Percentiles rank a stretch among this genome's conserved stretches.
Evolutionary conservation across 768 basidiomycete species (phyloP).

Genomic region (Termitomyces eurrhizus): DNA sequence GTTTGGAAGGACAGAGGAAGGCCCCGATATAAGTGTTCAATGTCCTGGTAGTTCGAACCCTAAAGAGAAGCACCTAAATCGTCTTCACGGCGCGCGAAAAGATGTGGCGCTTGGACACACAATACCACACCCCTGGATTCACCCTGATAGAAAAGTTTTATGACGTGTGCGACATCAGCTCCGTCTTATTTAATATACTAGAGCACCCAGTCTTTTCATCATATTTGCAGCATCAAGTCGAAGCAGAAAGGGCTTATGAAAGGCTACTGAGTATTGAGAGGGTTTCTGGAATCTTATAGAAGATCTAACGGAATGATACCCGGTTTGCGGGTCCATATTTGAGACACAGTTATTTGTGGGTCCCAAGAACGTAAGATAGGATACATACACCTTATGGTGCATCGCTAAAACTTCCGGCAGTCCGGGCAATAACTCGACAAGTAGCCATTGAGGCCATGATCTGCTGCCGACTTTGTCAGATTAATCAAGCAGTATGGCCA

Average conservation of each 20-base stretch:
- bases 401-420: neutral
- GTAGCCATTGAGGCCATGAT: neutral
- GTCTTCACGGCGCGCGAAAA: neutral
- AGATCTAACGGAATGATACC: neutral
- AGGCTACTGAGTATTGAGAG: neutral
- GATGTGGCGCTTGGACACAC: constrained; percentile 5
- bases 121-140: neutral
- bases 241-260: neutral
- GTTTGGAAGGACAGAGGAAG: neutral
- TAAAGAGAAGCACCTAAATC: neutral
- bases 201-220: neutral
- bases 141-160: neutral
- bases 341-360: neutral
- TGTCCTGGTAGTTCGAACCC: neutral
- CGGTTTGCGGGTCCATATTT: neutral
- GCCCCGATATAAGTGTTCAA: neutral
- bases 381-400: neutral
- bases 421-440: neutral
- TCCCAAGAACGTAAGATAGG: neutral
- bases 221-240: neutral
- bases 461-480: neutral
- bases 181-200: too few species aligned
- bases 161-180: neutral
- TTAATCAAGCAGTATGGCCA: neutral
- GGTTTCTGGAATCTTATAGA: neutral